Base-by-base conservation (phyloP, 441 rosid genomes). In the Gossypium aridum region DNA sequence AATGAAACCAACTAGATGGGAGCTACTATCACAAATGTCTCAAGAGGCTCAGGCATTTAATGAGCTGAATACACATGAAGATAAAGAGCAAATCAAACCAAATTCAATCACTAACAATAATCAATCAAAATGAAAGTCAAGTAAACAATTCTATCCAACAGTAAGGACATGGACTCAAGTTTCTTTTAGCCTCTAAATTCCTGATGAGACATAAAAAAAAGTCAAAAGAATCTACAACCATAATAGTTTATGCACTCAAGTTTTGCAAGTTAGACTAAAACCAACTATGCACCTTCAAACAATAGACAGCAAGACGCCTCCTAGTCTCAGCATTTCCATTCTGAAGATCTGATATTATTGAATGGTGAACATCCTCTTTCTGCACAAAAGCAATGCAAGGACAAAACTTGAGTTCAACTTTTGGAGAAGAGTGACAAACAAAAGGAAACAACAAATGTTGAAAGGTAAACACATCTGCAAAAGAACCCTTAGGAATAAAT, bases 351-450 rank as follows among this genome's bases (percentile, higher is more conserved):
- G 98, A 88, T 82, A 96, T 93, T 73, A 93, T 96, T 78, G 99
- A 96, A 86, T 92, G 97, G 82, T 96, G 99, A 76, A 96, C 98
- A 84, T 96, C 98, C 87, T 93, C 99, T 85, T 93, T 96, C 98
- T 96, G 87, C 71, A 81, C 12, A 75, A 73, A 73, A 83, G 69
- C 51, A 74, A 63, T 34, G 55, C 72, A 72, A 70, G 26, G 34
- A 77, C 28, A 72, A 49, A 62, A 7, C 4, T 70, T n/a, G 61
- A 25, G 22, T 37, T 13, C 64, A 56, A 62, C 28, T 73, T 59
- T 73, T 25, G 63, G 39, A 60, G 17, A 61, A 31, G 5, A 37
- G 64, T 19, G 57, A 69, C 19, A 14, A 26, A 62, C 20, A 68
- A 68, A 45, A 57, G 19, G 10, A 37, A 67, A 45, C 66, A 28